These are phyloP conservation scores for Alnus rubra DNA, from an alignment of 306 rosid genomes.

Conservation along the genomic window DNA sequence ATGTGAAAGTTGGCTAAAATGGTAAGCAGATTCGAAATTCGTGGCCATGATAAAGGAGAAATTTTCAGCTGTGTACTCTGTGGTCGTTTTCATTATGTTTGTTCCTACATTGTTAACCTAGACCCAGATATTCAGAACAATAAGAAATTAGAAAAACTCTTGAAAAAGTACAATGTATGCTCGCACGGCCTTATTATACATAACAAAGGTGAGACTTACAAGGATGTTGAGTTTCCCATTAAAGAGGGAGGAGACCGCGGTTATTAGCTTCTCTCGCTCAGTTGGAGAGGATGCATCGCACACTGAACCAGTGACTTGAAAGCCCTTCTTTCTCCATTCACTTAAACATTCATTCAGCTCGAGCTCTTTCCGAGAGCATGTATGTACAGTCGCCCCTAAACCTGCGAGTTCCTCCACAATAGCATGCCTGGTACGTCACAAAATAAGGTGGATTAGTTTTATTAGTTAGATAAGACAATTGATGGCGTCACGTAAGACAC, in stretches of 20 bases:
- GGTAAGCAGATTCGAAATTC: conserved; percentile 33
- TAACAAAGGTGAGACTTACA: neutral
- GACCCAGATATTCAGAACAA: too few relatives aligned
- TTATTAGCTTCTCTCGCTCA: conserved; percentile 16
- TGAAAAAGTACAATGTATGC: too few relatives aligned
- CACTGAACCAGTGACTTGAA: conserved; percentile 19
- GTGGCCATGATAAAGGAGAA: conserved; percentile 13
- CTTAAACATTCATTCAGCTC: conserved; percentile 9
- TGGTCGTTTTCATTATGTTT: neutral
- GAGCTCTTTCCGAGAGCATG: conserved; percentile 19
- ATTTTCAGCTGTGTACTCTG: conserved; percentile 27
- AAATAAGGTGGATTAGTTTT: neutral
- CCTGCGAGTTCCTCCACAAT: conserved; percentile 35
- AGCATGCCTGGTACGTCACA: conserved; percentile 7
- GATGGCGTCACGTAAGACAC: too few relatives aligned
- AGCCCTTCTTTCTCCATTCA: conserved; percentile 25
- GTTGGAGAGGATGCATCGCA: conserved; percentile 17
- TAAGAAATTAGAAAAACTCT: too few relatives aligned
- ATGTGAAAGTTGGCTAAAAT: conserved; percentile 41
- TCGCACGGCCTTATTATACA: neutral
- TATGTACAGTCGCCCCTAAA: conserved; percentile 29
- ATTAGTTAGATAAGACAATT: neutral
- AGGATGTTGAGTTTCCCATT: conserved; percentile 31
- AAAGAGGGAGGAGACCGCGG: conserved; percentile 19
- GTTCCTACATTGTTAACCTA: neutral